phyloP scores from a whole-genome alignment of 2,329 filamentous ascomycete species.

The Curvularia sp. region DNA sequence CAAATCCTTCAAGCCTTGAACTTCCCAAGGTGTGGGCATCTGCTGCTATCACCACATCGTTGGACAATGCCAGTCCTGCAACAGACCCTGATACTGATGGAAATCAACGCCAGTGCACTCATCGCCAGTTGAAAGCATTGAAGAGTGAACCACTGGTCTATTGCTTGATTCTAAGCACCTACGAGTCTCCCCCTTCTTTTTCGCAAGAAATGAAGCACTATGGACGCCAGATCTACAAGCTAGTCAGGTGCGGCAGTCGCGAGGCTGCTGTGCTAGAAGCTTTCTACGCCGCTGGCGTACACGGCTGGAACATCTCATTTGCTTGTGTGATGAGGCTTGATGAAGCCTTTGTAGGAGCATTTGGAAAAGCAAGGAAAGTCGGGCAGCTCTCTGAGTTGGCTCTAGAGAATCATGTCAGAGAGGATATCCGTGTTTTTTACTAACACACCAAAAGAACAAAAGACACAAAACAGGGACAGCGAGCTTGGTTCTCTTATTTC shows the following conservation, averaged over 20 bases:
- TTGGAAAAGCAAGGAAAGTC: constrained; percentile 29
- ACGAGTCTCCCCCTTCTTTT: constrained; percentile 28
- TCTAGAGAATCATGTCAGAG: constrained; percentile 26
- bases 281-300: constrained; percentile 39
- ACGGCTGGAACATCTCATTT: constrained; percentile 45
- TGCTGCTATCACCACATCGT: constrained; percentile 38
- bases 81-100: constrained; percentile 11
- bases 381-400: constrained; percentile 38
- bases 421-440: constrained; percentile 40
- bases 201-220: constrained; percentile 18
- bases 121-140: constrained; percentile 37
- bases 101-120: too few relatives aligned
- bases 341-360: constrained; percentile 32
- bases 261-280: constrained; percentile 42
- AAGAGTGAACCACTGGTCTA: constrained; percentile 35
- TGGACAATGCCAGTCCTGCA: constrained; percentile 34
- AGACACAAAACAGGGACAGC: background rate
- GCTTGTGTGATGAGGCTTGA: constrained; percentile 40
- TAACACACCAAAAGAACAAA: constrained; percentile 21
- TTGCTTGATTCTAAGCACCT: constrained; percentile 36
- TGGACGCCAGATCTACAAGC: constrained; percentile 39
- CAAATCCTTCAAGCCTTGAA: constrained; percentile 31
- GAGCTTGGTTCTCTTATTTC: background rate
- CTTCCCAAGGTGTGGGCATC: constrained; percentile 42
- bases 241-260: constrained; percentile 44